A percentile compares a stretch with the other conserved stretches of the same genome.
Evolutionary conservation across 495 filamentous ascomycete genomes (phyloP).

Genomic region (Durotheca rogersii): DNA sequence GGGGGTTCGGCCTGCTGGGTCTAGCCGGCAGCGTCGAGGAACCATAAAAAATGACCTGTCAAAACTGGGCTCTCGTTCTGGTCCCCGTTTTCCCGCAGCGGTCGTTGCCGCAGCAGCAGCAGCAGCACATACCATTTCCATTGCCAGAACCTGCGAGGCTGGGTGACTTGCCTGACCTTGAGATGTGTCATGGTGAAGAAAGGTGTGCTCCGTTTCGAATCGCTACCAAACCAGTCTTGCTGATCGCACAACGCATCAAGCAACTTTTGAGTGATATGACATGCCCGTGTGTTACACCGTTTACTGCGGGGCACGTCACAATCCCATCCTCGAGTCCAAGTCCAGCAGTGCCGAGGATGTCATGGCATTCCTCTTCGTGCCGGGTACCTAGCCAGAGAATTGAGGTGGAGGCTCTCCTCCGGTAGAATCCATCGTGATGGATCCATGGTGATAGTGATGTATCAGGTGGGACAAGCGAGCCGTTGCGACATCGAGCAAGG

Average conservation of each 20-base stretch:
- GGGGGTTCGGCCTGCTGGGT: constrained; percentile 28
- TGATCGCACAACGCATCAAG: constrained; percentile 12
- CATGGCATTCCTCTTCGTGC: constrained; percentile 7
- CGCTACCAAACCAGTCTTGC: constrained; percentile 22
- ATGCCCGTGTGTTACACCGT: constrained; percentile 11
- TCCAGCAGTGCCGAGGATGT: constrained; percentile 1
- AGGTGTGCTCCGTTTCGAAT: constrained; percentile 14
- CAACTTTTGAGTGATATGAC: constrained; percentile 5
- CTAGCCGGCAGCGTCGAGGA: constrained; percentile 14
- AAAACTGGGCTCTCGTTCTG: constrained; percentile 9
- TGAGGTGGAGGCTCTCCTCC: constrained; percentile 11
- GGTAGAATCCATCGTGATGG: constrained; percentile 18
- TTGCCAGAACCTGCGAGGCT: constrained; percentile 21
- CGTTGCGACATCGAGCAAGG: constrained; percentile 18
- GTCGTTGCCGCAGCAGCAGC: constrained; percentile 9
- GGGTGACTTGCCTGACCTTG: constrained; percentile 31
- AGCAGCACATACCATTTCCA: too few species aligned
- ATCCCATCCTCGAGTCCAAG: constrained; percentile 12
- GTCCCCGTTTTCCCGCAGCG: constrained; percentile 1
- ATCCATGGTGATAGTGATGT: constrained; percentile 22
- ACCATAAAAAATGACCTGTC: constrained; percentile 31
- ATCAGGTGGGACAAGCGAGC: constrained; percentile 27
- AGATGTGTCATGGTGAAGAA: constrained; percentile 14
- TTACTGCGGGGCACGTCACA: constrained; percentile 20
- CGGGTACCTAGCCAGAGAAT: constrained; percentile 10